Conservation (phyloP, 1,284 basidiomycete genomes). For the Laetiporus sulphureus region DNA sequence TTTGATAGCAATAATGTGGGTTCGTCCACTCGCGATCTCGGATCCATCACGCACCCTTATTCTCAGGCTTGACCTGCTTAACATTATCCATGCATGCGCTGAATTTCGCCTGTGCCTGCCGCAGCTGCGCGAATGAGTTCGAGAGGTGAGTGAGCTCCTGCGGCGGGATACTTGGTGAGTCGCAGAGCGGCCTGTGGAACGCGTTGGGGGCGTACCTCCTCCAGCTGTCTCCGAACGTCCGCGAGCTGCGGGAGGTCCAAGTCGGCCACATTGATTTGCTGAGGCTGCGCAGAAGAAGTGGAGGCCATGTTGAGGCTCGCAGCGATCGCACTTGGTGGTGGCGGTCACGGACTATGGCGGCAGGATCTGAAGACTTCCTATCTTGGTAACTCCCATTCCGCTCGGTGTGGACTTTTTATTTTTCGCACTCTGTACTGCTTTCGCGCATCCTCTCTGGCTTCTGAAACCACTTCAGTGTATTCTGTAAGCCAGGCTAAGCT, state of each 20-base stretch:
- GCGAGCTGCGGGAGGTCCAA: slow-evolving; percentile 78
- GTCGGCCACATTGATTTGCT: slow-evolving; percentile 74
- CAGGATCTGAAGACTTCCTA: too few species aligned
- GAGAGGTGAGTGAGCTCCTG: slow-evolving; percentile 93
- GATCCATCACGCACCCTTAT: slow-evolving; percentile 52
- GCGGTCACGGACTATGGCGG: too few species aligned
- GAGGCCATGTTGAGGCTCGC: slow-evolving; percentile 15
- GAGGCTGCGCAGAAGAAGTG: slow-evolving; percentile 29
- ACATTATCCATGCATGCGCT: slow-evolving; percentile 82
- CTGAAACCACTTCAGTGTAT: too few species aligned
- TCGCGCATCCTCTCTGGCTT: too few species aligned
- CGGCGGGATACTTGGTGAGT: neutral
- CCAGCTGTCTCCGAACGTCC: slow-evolving; percentile 84
- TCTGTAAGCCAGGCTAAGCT: too few species aligned
- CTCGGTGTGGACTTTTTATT: too few species aligned
- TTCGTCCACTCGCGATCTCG: neutral
- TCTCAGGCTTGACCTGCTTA: slow-evolving; percentile 68
- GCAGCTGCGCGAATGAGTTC: slow-evolving; percentile 88
- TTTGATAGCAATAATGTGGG: slow-evolving; percentile 32
- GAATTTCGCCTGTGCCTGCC: slow-evolving; percentile 91
- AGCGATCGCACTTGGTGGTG: neutral
- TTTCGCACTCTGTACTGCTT: too few species aligned
- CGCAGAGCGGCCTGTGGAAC: slow-evolving; percentile 5
- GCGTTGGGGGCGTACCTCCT: slow-evolving; percentile 51
- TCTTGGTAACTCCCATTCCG: neutral